A percentile compares a stretch with the other conserved stretches of the same genome.
These are phyloP conservation scores for Novymonas esmeraldas DNA, from an alignment of 208 protist genomes.

Conservation along the genomic window DNA sequence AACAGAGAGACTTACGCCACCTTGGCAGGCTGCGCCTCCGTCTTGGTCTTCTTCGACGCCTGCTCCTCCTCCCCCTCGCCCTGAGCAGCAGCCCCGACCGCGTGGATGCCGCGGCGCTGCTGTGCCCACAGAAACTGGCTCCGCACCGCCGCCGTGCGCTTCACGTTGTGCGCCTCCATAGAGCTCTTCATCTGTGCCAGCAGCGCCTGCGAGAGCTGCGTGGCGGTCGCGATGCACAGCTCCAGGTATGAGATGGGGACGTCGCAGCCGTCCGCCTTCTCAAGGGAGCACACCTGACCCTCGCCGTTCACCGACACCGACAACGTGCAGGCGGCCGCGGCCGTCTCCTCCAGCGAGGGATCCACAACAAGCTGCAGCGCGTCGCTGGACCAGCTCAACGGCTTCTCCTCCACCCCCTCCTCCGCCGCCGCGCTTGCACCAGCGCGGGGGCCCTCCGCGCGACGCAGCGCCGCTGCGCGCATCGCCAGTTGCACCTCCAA, in stretches of 20 bases:
- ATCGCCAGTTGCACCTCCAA: conserved; percentile 35
- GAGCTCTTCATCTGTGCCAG: conserved; percentile 58
- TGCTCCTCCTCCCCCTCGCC: conserved; percentile 12
- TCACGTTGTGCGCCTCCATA: conserved; percentile 68
- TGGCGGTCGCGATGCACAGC: conserved; percentile 55
- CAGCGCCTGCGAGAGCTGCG: conserved; percentile 47
- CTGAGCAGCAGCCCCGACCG: conserved; percentile 17
- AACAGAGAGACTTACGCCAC: too few relatives aligned
- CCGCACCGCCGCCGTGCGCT: conserved; percentile 52
- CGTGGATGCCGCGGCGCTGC: conserved; percentile 67
- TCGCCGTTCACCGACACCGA: conserved; percentile 83
- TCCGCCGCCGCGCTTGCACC: background rate
- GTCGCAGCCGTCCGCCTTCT: conserved; percentile 76
- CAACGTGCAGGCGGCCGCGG: conserved; percentile 64
- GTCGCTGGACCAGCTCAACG: conserved; percentile 15
- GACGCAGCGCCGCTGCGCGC: conserved; percentile 33
- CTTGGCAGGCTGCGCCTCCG: too few relatives aligned
- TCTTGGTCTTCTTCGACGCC: conserved; percentile 27
- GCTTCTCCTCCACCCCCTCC: background rate
- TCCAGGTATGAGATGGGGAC: conserved; percentile 52
- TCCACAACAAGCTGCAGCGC: conserved; percentile 72
- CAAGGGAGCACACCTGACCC: conserved; percentile 80
- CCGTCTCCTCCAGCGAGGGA: conserved; percentile 64
- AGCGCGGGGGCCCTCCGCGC: conserved; percentile 6
- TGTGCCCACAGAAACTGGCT: conserved; percentile 89